These are phyloP conservation scores for Daldinia sp. DNA, from an alignment of 2,329 filamentous ascomycete genomes.

Conservation along the genomic window DNA sequence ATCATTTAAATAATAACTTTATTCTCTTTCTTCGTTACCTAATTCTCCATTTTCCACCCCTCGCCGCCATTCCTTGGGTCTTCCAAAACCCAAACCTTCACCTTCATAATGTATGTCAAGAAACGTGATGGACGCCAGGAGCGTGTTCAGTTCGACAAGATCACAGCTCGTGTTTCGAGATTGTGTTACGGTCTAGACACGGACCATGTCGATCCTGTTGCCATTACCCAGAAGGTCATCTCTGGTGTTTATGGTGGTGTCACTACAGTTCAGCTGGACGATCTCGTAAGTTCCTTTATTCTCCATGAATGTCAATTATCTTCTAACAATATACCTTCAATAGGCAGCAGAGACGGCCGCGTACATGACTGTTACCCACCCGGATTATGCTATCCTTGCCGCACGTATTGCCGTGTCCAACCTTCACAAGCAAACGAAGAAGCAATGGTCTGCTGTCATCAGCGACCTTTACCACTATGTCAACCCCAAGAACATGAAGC, in stretches of 20 bases:
- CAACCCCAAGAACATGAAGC: slow-evolving; percentile 87
- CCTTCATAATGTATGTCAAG: slow-evolving; percentile 65
- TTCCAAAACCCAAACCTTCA: slow-evolving; percentile 32
- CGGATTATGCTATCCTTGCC: slow-evolving; percentile 97
- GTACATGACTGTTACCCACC: slow-evolving; percentile 99
- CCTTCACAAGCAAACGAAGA: slow-evolving; percentile 99
- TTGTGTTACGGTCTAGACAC: slow-evolving; percentile 97
- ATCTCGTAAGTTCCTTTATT: slow-evolving; percentile 73
- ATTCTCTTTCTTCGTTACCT: not conserved
- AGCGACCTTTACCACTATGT: slow-evolving; percentile 94
- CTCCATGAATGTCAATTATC: slow-evolving; percentile 2
- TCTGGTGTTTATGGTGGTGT: slow-evolving; percentile 99
- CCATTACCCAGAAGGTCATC: slow-evolving; percentile 99
- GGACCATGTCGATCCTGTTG: slow-evolving; percentile 94
- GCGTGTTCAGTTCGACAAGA: slow-evolving; percentile 99
- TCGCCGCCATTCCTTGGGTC: slow-evolving; percentile 29
- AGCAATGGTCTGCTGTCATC: slow-evolving; percentile 97
- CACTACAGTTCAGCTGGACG: slow-evolving; percentile 94
- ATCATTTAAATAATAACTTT: slow-evolving; percentile 6
- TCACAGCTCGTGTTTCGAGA: slow-evolving; percentile 96
- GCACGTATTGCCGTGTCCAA: slow-evolving; percentile 99
- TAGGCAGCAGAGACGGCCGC: slow-evolving; percentile 98
- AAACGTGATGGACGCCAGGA: slow-evolving; percentile 94
- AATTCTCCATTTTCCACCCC: slow-evolving; percentile 8
- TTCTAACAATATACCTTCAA: slow-evolving; percentile 34